These are phyloP conservation scores for Pichia sp. DNA, from an alignment of 1,139 yeast genomes.

Conservation along the genomic window DNA sequence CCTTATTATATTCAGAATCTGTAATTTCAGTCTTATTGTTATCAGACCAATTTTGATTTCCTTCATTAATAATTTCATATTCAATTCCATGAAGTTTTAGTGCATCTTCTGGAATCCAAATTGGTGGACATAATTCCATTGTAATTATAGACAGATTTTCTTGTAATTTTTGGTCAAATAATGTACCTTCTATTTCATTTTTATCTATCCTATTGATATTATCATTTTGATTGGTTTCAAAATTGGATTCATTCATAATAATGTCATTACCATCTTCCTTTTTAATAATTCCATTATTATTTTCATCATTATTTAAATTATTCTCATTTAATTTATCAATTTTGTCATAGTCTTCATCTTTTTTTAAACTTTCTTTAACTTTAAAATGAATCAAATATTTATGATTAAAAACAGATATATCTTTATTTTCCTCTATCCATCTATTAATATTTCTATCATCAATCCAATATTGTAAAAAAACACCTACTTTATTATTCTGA, in stretches of 20 bases:
- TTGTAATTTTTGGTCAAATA: slow-evolving; percentile 5
- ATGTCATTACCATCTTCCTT: neutral
- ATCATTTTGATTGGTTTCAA: neutral
- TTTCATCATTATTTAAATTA: neutral
- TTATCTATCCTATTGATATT: neutral
- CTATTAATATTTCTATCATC: slow-evolving; percentile 24
- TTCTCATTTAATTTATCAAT: neutral
- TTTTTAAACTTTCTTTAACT: slow-evolving; percentile 21
- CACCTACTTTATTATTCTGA: slow-evolving; percentile 26
- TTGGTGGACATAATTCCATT: slow-evolving; percentile 26
- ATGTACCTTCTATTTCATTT: neutral
- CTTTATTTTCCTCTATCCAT: slow-evolving; percentile 15
- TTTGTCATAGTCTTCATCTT: slow-evolving; percentile 1
- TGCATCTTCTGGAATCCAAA: slow-evolving; percentile 29
- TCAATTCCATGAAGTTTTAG: slow-evolving; percentile 19
- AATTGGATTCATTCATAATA: no score
- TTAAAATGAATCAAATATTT: slow-evolving; percentile 28
- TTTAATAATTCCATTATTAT: neutral
- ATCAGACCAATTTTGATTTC: slow-evolving; percentile 14
- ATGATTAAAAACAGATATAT: slow-evolving; percentile 14
- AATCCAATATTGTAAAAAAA: slow-evolving; percentile 29
- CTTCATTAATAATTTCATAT: slow-evolving; percentile 20
- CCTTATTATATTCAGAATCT: neutral
- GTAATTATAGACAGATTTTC: slow-evolving; percentile 21
- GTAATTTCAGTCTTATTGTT: neutral